Evolutionary conservation across 106 monocot genomes (phyloP), one percentile per base, ranked within the genome.

Genomic region (Dendrobium catenatum): DNA sequence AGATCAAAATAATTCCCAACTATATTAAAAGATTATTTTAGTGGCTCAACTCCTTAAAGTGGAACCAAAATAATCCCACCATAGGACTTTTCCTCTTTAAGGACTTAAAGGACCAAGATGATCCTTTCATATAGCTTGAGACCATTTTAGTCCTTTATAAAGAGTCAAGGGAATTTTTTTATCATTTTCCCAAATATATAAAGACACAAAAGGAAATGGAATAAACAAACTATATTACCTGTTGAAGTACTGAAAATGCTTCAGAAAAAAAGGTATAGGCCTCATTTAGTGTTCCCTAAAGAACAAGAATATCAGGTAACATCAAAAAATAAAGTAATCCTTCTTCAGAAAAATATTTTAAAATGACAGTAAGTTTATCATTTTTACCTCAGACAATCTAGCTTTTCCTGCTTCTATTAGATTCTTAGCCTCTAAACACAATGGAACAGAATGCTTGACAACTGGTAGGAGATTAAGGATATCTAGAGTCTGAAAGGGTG

Each of bases 201-300:
- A 48, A 49, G 26, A 42, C 11, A 18, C 43, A 48, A 44, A 20
- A 41, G 16, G 6, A 49, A 37, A 20, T 19, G 54, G 48, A 31
- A 77, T 33, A 79, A 18, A 58, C 20, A 82, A 81, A 78, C 19
- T 8, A 76, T 43, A 70, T 20, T 84, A 99, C 99, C 85, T 99
- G 99, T 73, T 99, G 99, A 80, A 99, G 93, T 29, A 99, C 76
- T 19, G 95, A 86, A 85, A 99, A 95, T 76, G 99, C 93, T 91
- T 99, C 99, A 75, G 89, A 91, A 77, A 99, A 95, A 26, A 95
- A 77, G n/a, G 87, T 85, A 80, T 99, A 93, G 9, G 99, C 99
- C 87, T 99, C 99, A 85, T 87, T 95, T 49, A 99, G 81, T 76
- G 83, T 76, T 80, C 99, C 99, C 95, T 99, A 82, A 44, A 88